Base-by-base conservation (phyloP, 2,329 filamentous ascomycete genomes). In the Phialocephala subalpina region DNA sequence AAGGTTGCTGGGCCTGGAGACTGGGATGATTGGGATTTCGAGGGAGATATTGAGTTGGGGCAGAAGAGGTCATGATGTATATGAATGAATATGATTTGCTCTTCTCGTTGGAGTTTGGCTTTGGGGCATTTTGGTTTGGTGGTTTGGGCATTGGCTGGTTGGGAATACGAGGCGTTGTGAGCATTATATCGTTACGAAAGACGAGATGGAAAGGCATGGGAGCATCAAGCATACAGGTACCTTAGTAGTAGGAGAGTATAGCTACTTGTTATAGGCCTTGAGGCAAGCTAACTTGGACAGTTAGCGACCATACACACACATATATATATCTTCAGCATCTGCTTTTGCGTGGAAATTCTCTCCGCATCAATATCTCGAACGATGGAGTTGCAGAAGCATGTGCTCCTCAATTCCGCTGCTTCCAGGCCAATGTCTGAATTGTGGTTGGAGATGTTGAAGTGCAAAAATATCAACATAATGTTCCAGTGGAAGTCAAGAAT, bases 1-100 rank as follows among this genome's bases (percentile, higher is more conserved):
- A 89, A 87, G 75, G 80, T 93, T 74, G 67, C 79, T 76, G 72
- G 81, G 70, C 72, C 79, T 53, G 77, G 77, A 2, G 83, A 83
- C 29, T 80, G 80, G 68, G 87, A 90, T 57, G 87, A 88, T 66
- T 87, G 83, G 82, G 86, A 88, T 75, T 80, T 85, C 73, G 84
- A 84, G 8, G 84, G 82, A 65, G 90, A 92, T 73, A 72, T 85
- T 75, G 92, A 94, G 80, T 84, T 92, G 83, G 91, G 90, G 1
- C 83, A 86, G 67, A 93, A 94, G 80, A 82, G 86, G 78, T 90
- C 84, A 70, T 89, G 76, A 83, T 42, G 22, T 22, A 25, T 49
- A 22, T 20, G 49, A 53, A 33, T 53, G 49, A 7, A 25, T 29
- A 18, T n/a, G 49, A 53, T 16, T 29, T 53, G 27, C 27, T 29